Evolutionary conservation across 495 filamentous ascomycete species (phyloP).

Genomic region (Aspergillus indologenus): DNA sequence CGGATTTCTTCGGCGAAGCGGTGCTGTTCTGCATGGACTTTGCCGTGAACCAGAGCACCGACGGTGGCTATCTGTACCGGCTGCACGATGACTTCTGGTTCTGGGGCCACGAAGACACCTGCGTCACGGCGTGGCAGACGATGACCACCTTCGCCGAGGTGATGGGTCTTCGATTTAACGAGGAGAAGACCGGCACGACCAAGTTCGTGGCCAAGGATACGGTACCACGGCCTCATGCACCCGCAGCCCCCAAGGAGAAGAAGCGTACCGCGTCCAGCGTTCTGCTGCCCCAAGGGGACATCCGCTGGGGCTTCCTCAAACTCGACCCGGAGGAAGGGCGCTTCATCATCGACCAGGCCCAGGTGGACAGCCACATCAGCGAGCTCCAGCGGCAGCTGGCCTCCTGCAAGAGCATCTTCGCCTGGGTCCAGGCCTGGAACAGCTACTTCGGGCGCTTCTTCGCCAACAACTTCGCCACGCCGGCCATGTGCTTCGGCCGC

Average conservation of each 20-base stretch:
- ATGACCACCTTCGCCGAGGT: slow-evolving; percentile 52
- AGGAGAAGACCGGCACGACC: slow-evolving; percentile 57
- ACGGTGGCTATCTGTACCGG: slow-evolving; percentile 54
- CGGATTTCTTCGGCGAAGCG: slow-evolving; percentile 56
- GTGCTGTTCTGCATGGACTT: slow-evolving; percentile 66
- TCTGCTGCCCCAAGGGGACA: slow-evolving; percentile 53
- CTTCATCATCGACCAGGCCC: slow-evolving; percentile 60
- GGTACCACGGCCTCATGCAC: too few relatives aligned
- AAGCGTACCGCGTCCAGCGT: background rate
- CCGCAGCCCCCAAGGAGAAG: slow-evolving; percentile 1
- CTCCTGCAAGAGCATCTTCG: slow-evolving; percentile 54
- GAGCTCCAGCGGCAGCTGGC: slow-evolving; percentile 59
- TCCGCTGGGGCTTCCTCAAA: slow-evolving; percentile 64
- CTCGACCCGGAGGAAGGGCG: slow-evolving; percentile 52
- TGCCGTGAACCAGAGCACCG: slow-evolving; percentile 57
- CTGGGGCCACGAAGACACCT: slow-evolving; percentile 54
- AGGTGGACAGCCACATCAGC: slow-evolving; percentile 60
- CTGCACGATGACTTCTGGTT: slow-evolving; percentile 71
- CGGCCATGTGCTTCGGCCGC: slow-evolving; percentile 62
- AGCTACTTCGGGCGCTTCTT: slow-evolving; percentile 64
- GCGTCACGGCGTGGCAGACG: slow-evolving; percentile 56
- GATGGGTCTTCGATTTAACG: slow-evolving; percentile 57
- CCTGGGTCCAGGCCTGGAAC: slow-evolving; percentile 66
- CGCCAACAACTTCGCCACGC: slow-evolving; percentile 61
- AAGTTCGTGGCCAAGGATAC: slow-evolving; percentile 26